Evolutionary conservation across 2,329 filamentous ascomycete species (phyloP).

Genomic region (Colletotrichum tanaceti): DNA sequence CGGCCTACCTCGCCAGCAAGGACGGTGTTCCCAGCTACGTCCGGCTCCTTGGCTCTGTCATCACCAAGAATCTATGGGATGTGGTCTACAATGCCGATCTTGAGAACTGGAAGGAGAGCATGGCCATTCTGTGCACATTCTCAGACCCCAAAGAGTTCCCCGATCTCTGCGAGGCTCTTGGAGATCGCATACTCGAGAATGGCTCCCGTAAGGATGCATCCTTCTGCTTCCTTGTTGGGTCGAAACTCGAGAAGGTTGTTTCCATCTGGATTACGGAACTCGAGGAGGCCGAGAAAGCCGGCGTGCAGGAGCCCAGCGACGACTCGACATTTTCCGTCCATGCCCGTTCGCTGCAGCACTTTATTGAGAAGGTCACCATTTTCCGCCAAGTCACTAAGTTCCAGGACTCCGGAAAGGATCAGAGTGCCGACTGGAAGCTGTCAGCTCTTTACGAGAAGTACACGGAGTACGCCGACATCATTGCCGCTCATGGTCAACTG

Average conservation of each 20-base stretch:
- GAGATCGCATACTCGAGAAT: conserved; percentile 87
- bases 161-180: conserved; percentile 93
- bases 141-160: conserved; percentile 91
- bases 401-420: conserved; percentile 78
- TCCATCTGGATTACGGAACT: conserved; percentile 93
- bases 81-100: conserved; percentile 96
- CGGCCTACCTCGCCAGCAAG: conserved; percentile 88
- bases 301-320: conserved; percentile 73
- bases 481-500: conserved; percentile 89
- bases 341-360: conserved; percentile 85
- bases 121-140: conserved; percentile 96
- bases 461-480: conserved; percentile 94
- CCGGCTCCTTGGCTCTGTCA: conserved; percentile 88
- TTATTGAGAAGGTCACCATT: conserved; percentile 98
- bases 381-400: conserved; percentile 97
- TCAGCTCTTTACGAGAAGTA: conserved; percentile 92
- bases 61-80: conserved; percentile 97
- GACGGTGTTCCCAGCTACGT: conserved; percentile 89
- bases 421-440: conserved; percentile 88
- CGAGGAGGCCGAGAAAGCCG: conserved; percentile 82
- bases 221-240: conserved; percentile 95
- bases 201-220: conserved; percentile 87
- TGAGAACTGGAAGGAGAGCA: conserved; percentile 94
- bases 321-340: conserved; percentile 93
- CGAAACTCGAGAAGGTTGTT: conserved; percentile 97